phyloP scores from a whole-genome alignment of 2,329 filamentous ascomycete genomes.

The Colletotrichum sansevieriae region DNA sequence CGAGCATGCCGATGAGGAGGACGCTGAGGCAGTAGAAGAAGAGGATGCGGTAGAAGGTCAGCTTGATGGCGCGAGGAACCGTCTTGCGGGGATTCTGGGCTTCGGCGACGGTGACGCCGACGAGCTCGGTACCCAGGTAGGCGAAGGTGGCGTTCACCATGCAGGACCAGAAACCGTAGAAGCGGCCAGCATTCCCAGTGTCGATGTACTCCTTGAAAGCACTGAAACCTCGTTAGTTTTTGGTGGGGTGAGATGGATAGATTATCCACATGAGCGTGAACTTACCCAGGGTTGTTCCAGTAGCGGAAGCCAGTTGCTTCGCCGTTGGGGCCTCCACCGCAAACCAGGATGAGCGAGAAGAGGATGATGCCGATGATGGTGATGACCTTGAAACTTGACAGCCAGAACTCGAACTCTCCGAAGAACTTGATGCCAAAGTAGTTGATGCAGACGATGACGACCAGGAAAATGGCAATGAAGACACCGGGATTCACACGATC shows the following conservation, averaged over 20 bases:
- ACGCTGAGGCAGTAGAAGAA: slow-evolving; percentile 84
- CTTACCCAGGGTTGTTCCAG: slow-evolving; percentile 71
- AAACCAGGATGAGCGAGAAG: slow-evolving; percentile 72
- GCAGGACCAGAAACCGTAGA: slow-evolving; percentile 76
- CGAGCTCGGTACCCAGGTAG: slow-evolving; percentile 81
- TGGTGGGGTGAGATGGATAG: neutral
- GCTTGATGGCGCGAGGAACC: slow-evolving; percentile 81
- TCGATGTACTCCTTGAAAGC: slow-evolving; percentile 65
- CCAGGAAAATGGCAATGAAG: slow-evolving; percentile 80
- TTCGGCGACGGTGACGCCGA: slow-evolving; percentile 83
- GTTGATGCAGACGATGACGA: slow-evolving; percentile 74
- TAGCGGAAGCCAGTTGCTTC: slow-evolving; percentile 75
- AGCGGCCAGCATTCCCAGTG: slow-evolving; percentile 61
- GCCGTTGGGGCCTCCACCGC: slow-evolving; percentile 74
- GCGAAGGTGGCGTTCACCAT: slow-evolving; percentile 84
- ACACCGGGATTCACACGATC: slow-evolving; percentile 81
- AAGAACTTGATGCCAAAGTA: slow-evolving; percentile 78
- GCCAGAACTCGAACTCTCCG: slow-evolving; percentile 74
- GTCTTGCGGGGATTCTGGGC: slow-evolving; percentile 83
- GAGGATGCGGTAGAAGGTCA: slow-evolving; percentile 85
- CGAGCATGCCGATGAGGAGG: slow-evolving; percentile 80
- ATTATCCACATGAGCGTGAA: neutral
- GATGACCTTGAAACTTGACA: slow-evolving; percentile 76
- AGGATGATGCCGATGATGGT: slow-evolving; percentile 76
- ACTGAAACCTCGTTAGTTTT: slow-evolving; percentile 40